Evolutionary conservation across 129 eudicot species (phyloP), one percentile per base, ranked within the genome.

Genomic region (Escallonia rubra): DNA sequence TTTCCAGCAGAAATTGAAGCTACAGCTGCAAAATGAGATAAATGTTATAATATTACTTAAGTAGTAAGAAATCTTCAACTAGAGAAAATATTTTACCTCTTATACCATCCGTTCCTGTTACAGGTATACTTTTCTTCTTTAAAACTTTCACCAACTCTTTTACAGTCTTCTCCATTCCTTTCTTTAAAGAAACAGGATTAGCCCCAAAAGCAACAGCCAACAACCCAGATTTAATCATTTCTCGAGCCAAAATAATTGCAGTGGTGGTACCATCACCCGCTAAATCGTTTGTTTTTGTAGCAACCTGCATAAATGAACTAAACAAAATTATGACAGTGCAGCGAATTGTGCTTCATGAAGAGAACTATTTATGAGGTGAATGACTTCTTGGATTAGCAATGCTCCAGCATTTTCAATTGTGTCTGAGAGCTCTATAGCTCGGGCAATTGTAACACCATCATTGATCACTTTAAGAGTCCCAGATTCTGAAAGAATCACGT

Each of bases 191-290:
- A 10, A 88, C 91, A 5, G 96, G 89, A 61, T 88, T 88, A 14
- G 96, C 96, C 70, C 96, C 96, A 61, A 91, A 88, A 4, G 91
- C 85, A 11, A 88, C 96, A 80, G 81, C 85, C 42, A 88, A 65
- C 34, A 88, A 84, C 49, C 96, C 96, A 72, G 77, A 88, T 78
- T 78, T 85, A 65, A 88, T 88, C 38, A 88, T 88, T 72, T 88
- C 96, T 66, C 96, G 96, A 6, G 96, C 91, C 70, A 88, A 87
- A 63, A 88, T 81, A 2, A 91, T 78, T 10, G 96, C 96, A 42
- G 96, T 88, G 43, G 96, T 88, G 4, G 96, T 88, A 46, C 96
- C 96, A 71, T 88, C 96, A 72, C 96, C 96, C 74, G 96, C 91
- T 67, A 91, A 85, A 64, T 88, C 96, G 53, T 88, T 88, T 12